Conservation (phyloP, 768 basidiomycete species). For the Boletus rubescentipes region DNA sequence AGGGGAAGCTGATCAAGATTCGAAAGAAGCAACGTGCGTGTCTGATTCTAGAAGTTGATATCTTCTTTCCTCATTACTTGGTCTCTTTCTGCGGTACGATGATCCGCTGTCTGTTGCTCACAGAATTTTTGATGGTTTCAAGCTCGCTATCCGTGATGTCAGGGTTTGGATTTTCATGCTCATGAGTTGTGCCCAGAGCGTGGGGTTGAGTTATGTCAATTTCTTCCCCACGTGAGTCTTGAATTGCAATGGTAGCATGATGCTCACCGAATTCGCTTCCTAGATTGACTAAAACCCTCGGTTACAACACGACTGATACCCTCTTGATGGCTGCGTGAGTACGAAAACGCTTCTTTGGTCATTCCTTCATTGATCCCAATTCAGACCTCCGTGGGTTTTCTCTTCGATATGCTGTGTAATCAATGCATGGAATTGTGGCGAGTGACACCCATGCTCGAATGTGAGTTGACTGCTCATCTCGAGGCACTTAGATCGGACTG, state of each 20-base stretch:
- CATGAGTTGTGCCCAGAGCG: constrained; percentile 48
- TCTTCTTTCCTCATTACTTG: too few species aligned
- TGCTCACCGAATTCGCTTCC: background rate
- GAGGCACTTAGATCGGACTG: constrained; percentile 45
- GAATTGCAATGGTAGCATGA: background rate
- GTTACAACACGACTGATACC: constrained; percentile 56
- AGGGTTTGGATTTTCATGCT: constrained; percentile 53
- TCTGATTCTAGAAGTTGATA: too few species aligned
- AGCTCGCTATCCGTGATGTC: constrained; percentile 53
- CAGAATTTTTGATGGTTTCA: constrained; percentile 50
- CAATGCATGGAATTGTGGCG: constrained; percentile 55
- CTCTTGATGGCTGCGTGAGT: constrained; percentile 60
- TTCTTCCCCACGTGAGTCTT: constrained; percentile 52
- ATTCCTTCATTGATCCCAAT: background rate
- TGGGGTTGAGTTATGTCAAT: constrained; percentile 58
- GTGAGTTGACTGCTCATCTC: background rate
- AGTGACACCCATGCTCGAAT: background rate
- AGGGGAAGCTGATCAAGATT: constrained; percentile 62
- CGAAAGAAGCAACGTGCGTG: constrained; percentile 13
- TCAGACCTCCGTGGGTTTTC: constrained; percentile 39
- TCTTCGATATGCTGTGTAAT: constrained; percentile 42
- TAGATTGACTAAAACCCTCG: constrained; percentile 60
- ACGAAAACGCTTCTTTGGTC: background rate
- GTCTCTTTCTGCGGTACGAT: too few species aligned
- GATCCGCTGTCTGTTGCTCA: background rate